phyloP scores from a whole-genome alignment of 768 basidiomycete species.

The Imleria badia region DNA sequence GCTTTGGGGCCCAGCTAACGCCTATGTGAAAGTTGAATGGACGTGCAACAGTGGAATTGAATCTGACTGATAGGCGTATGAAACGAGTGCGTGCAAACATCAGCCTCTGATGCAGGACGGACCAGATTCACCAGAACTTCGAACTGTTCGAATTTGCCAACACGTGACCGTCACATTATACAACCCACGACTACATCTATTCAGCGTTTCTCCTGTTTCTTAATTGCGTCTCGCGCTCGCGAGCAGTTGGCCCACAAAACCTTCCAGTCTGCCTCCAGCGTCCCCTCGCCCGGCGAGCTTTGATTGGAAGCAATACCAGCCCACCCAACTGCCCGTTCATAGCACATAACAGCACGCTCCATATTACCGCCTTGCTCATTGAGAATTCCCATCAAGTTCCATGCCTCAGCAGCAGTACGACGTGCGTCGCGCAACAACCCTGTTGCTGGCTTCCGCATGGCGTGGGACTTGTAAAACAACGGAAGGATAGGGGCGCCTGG shows the following conservation, averaged over 20 bases:
- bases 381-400: conserved; percentile 70
- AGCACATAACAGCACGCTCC: conserved; percentile 55
- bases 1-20: conserved; percentile 77
- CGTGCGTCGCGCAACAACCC: conserved; percentile 67
- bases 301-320: conserved; percentile 47
- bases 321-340: conserved; percentile 69
- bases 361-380: conserved; percentile 43
- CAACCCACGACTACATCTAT: too few relatives aligned
- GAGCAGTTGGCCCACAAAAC: conserved; percentile 59
- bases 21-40: conserved; percentile 77
- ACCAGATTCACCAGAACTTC: too few relatives aligned
- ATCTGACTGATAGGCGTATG: conserved; percentile 11
- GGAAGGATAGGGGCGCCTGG: conserved; percentile 42
- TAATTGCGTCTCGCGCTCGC: conserved; percentile 40
- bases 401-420: conserved; percentile 70
- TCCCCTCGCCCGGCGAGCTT: conserved; percentile 49
- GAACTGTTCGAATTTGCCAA: not conserved
- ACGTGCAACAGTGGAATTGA: conserved; percentile 32
- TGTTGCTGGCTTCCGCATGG: conserved; percentile 54
- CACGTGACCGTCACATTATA: conserved; percentile 24
- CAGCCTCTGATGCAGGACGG: not conserved
- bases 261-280: conserved; percentile 60
- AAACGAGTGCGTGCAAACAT: conserved; percentile 14
- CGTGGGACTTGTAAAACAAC: conserved; percentile 45
- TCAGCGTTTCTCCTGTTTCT: conserved; percentile 5